phyloP scores from a whole-genome alignment of 2,329 filamentous ascomycete genomes.

The Exserohilum turcica region DNA sequence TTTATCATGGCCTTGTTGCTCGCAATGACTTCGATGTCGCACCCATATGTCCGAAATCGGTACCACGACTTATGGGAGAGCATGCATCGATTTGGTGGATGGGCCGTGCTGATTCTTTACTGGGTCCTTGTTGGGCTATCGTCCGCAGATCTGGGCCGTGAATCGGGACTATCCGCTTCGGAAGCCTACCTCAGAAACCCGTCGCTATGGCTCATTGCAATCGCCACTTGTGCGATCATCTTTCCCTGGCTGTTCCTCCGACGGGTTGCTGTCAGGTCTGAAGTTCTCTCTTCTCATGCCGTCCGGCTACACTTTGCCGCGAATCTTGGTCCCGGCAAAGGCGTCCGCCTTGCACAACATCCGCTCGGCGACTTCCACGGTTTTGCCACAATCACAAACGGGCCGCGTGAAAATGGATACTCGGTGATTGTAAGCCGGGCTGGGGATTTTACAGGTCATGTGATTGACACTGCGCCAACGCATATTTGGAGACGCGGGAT shows the following conservation, averaged over 20 bases:
- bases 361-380: conserved; percentile 47
- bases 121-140: conserved; percentile 41
- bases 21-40: conserved; percentile 37
- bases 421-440: conserved; percentile 47
- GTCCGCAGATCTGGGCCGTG: conserved; percentile 30
- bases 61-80: conserved; percentile 46
- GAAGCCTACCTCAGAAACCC: conserved; percentile 34
- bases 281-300: conserved; percentile 75
- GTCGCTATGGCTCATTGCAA: conserved; percentile 70
- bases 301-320: conserved; percentile 65
- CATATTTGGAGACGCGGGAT: conserved; percentile 47
- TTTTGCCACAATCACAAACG: conserved; percentile 48
- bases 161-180: conserved; percentile 14
- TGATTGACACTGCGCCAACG: conserved; percentile 39
- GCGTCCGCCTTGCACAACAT: conserved; percentile 39
- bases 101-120: conserved; percentile 44
- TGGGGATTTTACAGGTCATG: conserved; percentile 47
- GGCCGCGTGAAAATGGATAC: conserved; percentile 32
- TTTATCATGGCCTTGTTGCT: conserved; percentile 37
- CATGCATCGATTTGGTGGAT: conserved; percentile 47
- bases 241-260: conserved; percentile 77
- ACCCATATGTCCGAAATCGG: conserved; percentile 38
- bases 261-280: conserved; percentile 68
- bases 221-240: conserved; percentile 69
- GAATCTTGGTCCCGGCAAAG: conserved; percentile 39